Percentiles rank a stretch among this genome's conserved stretches.
These are phyloP conservation scores for Incumbomyces delicatus DNA, from an alignment of 2,329 filamentous ascomycete genomes.

Conservation along the genomic window DNA sequence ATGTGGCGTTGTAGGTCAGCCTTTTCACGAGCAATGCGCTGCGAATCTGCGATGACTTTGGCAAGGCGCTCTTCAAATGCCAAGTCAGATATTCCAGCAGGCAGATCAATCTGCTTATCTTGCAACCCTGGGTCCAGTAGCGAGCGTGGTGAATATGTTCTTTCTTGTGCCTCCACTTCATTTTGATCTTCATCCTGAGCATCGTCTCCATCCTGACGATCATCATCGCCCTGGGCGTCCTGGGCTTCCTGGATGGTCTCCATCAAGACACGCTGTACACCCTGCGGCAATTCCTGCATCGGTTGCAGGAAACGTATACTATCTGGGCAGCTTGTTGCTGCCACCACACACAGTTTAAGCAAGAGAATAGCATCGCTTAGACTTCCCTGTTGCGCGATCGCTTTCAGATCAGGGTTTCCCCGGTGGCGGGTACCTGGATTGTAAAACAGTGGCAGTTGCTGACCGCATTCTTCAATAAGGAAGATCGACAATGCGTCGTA, in stretches of 20 bases:
- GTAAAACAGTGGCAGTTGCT: slow-evolving; percentile 28
- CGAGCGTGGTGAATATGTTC: slow-evolving; percentile 25
- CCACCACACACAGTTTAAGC: slow-evolving; percentile 53
- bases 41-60: slow-evolving; percentile 45
- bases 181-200: slow-evolving; percentile 27
- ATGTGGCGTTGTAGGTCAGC: slow-evolving; percentile 38
- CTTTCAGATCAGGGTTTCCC: slow-evolving; percentile 34
- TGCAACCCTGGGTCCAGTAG: not conserved
- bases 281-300: slow-evolving; percentile 33
- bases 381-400: slow-evolving; percentile 35
- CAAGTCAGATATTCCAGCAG: slow-evolving; percentile 28
- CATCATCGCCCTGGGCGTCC: slow-evolving; percentile 19
- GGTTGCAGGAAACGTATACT: slow-evolving; percentile 45
- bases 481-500: slow-evolving; percentile 37
- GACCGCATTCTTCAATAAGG: slow-evolving; percentile 36
- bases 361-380: slow-evolving; percentile 42
- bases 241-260: slow-evolving; percentile 39
- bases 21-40: slow-evolving; percentile 46
- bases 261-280: slow-evolving; percentile 37
- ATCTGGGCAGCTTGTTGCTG: slow-evolving; percentile 51
- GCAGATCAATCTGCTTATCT: not conserved
- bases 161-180: slow-evolving; percentile 23
- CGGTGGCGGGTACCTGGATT: slow-evolving; percentile 26
- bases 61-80: slow-evolving; percentile 40
- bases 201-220: slow-evolving; percentile 29